A percentile compares a stretch with the other conserved stretches of the same genome.
phyloP scores from a whole-genome alignment of 192 early-diverging fungal species.

The Dimargaris xerosporica region DNA sequence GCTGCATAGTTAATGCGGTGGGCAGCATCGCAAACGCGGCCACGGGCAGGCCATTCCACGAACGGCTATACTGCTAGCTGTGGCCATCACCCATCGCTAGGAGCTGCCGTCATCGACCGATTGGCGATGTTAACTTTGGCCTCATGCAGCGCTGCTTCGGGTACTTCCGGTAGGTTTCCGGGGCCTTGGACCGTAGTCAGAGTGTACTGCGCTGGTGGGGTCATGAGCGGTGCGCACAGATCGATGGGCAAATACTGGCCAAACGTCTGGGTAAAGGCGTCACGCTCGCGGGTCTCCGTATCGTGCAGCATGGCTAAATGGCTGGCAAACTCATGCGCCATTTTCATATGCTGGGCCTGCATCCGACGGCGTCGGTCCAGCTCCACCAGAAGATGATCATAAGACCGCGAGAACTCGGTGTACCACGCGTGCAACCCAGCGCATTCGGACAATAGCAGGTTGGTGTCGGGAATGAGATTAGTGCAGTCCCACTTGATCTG shows the following conservation, averaged over 20 bases:
- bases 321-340: slow-evolving; percentile 3
- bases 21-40: too few relatives aligned
- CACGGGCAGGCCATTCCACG: too few relatives aligned
- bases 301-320: slow-evolving; percentile 1
- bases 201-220: neutral
- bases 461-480: neutral
- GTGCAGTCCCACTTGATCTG: neutral
- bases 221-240: slow-evolving; percentile 1
- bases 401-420: slow-evolving; percentile 5
- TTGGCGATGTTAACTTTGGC: slow-evolving; percentile 5
- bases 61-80: too few relatives aligned
- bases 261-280: neutral
- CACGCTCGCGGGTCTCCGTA: slow-evolving; percentile 4
- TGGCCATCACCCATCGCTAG: too few relatives aligned
- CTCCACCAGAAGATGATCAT: slow-evolving; percentile 10
- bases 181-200: neutral
- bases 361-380: slow-evolving; percentile 12
- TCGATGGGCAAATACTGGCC: slow-evolving; percentile 11
- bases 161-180: neutral
- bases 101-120: neutral
- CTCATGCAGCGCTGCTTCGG: neutral
- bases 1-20: too few relatives aligned
- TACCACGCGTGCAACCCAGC: slow-evolving; percentile 1
- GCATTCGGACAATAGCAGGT: slow-evolving; percentile 4
- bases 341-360: slow-evolving; percentile 18